A percentile compares a stretch with the other conserved stretches of the same genome.
phyloP scores from a whole-genome alignment of 768 basidiomycete genomes.

The Cyclocybe cylindracea region DNA sequence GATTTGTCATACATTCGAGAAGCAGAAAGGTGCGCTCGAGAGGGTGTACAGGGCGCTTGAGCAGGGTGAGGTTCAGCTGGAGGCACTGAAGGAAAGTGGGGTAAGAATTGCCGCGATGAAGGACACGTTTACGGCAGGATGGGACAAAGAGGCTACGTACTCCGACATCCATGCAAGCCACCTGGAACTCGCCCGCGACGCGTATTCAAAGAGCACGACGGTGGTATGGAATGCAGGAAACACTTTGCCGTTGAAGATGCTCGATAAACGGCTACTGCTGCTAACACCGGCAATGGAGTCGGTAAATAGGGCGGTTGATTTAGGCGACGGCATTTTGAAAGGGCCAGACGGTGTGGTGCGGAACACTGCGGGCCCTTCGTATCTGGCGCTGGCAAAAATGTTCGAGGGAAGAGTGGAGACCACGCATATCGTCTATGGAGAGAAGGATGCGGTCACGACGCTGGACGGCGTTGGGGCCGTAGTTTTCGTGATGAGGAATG shows the following conservation, averaged over 20 bases:
- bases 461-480: constrained; percentile 27
- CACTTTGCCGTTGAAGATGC: constrained; percentile 36
- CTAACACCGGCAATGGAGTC: constrained; percentile 59
- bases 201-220: constrained; percentile 49
- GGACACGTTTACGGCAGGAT: constrained; percentile 45
- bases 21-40: constrained; percentile 56
- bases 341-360: constrained; percentile 42
- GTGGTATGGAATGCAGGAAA: constrained; percentile 42
- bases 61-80: constrained; percentile 39
- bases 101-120: constrained; percentile 52
- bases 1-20: constrained; percentile 65
- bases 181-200: constrained; percentile 39
- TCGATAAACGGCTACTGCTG: constrained; percentile 32
- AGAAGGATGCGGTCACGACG: constrained; percentile 5
- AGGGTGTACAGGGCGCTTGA: constrained; percentile 52
- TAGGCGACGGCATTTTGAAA: constrained; percentile 44
- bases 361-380: constrained; percentile 62
- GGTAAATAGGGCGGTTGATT: constrained; percentile 66
- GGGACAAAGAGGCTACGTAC: constrained; percentile 39
- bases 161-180: constrained; percentile 38
- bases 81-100: constrained; percentile 42
- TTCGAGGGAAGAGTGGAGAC: constrained; percentile 33
- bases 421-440: constrained; percentile 49
- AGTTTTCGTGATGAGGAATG: constrained; percentile 62
- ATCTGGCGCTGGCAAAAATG: constrained; percentile 45